A percentile compares a stretch with the other conserved stretches of the same genome.
phyloP scores from a whole-genome alignment of 768 basidiomycete genomes.

The Tricholoma sp. region DNA sequence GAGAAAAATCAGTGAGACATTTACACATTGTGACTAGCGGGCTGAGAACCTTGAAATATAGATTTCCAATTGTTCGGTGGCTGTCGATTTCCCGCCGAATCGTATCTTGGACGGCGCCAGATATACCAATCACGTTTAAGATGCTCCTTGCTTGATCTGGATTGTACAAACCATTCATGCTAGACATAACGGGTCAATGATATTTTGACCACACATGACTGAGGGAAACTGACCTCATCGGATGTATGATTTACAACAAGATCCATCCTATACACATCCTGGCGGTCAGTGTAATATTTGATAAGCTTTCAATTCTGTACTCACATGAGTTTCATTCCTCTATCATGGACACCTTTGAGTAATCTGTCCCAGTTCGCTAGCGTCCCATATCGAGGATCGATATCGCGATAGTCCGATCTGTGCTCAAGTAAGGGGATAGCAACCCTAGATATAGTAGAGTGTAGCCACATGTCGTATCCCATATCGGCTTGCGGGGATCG shows the following conservation, averaged over 20 bases:
- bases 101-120: constrained; percentile 58
- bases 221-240: constrained; percentile 41
- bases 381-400: constrained; percentile 63
- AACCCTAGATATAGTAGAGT: neutral
- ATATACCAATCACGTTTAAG: constrained; percentile 75
- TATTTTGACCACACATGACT: neutral
- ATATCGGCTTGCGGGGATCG: constrained; percentile 64
- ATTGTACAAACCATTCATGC: constrained; percentile 71
- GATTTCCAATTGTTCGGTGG: constrained; percentile 77
- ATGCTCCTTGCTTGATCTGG: constrained; percentile 42
- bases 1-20: neutral
- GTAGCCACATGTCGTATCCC: constrained; percentile 64
- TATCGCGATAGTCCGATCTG: constrained; percentile 58
- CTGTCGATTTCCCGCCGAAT: constrained; percentile 44
- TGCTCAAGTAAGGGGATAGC: neutral
- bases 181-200: constrained; percentile 16
- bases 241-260: constrained; percentile 75
- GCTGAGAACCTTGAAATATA: constrained; percentile 48
- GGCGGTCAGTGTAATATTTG: neutral
- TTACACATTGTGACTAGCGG: neutral
- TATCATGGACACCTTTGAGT: constrained; percentile 47
- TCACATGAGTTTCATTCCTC: constrained; percentile 69
- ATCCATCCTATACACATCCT: constrained; percentile 50
- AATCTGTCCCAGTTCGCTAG: constrained; percentile 55
- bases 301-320: constrained; percentile 11